These are phyloP conservation scores for Aquilaria yunnanensis DNA, from an alignment of 345 rosid species.

Conservation along the genomic window DNA sequence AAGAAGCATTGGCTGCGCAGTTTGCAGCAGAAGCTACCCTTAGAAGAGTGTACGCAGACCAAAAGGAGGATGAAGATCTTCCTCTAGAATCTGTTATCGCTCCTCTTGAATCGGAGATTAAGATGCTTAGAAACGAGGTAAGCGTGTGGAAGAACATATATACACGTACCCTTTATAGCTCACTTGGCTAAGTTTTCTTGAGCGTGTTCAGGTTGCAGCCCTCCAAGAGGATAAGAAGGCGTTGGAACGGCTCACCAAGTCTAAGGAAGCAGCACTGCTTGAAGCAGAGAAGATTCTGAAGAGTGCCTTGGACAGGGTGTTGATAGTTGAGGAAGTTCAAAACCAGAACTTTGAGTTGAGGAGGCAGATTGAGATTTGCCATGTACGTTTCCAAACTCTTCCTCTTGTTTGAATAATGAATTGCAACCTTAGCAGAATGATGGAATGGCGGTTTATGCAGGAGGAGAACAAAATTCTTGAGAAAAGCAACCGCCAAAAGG, in stretches of 20 bases:
- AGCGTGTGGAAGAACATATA: neutral
- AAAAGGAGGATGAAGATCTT: slow-evolving; percentile 56
- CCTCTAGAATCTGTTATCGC: slow-evolving; percentile 70
- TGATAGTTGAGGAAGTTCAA: slow-evolving; percentile 92
- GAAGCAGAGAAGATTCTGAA: slow-evolving; percentile 84
- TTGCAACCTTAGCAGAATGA: neutral
- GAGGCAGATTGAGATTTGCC: slow-evolving; percentile 86
- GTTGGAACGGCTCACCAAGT: slow-evolving; percentile 76
- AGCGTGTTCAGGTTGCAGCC: slow-evolving; percentile 39
- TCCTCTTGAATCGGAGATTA: slow-evolving; percentile 83
- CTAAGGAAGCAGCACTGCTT: slow-evolving; percentile 76
- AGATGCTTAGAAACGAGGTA: slow-evolving; percentile 74
- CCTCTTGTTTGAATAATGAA: neutral
- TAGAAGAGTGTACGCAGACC: slow-evolving; percentile 60
- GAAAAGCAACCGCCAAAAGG: slow-evolving; percentile 91
- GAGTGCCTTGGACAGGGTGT: slow-evolving; percentile 90
- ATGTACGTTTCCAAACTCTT: slow-evolving; percentile 25
- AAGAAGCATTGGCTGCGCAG: slow-evolving; percentile 84
- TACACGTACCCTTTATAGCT: neutral
- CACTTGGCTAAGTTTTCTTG: slow-evolving; percentile 1
- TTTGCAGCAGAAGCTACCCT: slow-evolving; percentile 86
- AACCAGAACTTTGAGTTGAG: slow-evolving; percentile 83
- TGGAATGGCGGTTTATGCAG: slow-evolving; percentile 19
- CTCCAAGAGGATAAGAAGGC: slow-evolving; percentile 89
- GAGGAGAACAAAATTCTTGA: slow-evolving; percentile 91